phyloP scores from a whole-genome alignment of 768 basidiomycete genomes.

The Mycena indigotica region DNA sequence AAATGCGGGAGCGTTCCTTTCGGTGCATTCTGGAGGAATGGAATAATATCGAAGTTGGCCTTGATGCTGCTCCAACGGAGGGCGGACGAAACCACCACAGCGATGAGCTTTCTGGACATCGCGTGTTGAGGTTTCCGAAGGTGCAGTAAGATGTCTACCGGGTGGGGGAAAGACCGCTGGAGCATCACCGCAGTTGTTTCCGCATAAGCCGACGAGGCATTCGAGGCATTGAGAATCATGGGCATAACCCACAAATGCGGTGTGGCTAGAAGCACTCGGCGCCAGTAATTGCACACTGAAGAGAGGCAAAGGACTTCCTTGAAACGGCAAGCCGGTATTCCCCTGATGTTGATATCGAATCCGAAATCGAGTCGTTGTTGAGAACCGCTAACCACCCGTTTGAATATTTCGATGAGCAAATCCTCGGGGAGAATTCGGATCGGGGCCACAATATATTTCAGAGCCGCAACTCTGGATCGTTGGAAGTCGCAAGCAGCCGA shows the following conservation, averaged over 20 bases:
- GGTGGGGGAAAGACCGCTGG: constrained; percentile 3
- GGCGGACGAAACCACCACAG: neutral
- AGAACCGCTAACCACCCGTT: neutral
- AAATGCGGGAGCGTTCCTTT: neutral
- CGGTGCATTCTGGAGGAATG: neutral
- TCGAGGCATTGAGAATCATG: neutral
- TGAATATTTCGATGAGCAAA: neutral
- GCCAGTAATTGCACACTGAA: neutral
- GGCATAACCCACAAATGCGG: neutral
- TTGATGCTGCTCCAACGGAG: neutral
- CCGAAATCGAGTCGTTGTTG: neutral
- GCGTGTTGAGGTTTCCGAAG: neutral
- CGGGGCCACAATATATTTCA: neutral
- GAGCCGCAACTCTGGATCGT: neutral
- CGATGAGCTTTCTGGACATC: neutral
- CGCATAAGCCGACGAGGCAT: neutral
- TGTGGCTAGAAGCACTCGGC: neutral
- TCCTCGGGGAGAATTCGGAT: neutral
- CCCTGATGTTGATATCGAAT: too few species aligned
- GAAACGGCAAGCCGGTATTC: neutral
- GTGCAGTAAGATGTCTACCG: neutral
- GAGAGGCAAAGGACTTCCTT: neutral
- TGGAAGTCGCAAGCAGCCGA: neutral
- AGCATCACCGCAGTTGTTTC: neutral
- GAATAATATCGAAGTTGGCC: neutral